These are phyloP conservation scores for Penicillium samsonianum DNA, from an alignment of 495 filamentous ascomycete species.

Conservation along the genomic window DNA sequence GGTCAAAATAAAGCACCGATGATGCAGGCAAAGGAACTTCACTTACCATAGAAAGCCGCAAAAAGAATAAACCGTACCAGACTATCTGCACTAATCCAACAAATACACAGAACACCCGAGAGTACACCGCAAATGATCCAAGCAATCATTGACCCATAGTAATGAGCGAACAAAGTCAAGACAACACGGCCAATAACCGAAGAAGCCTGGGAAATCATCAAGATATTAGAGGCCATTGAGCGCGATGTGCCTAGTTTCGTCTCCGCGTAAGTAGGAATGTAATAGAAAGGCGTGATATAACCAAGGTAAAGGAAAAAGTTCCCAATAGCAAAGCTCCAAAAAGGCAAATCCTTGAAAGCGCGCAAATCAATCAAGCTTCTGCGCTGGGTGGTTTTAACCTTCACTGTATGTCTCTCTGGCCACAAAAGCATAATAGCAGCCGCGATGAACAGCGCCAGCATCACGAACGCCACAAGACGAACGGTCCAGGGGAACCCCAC, in stretches of 20 bases:
- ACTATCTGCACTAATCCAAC: conserved; percentile 57
- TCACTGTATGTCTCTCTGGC: conserved; percentile 1
- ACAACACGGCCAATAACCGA: conserved; percentile 33
- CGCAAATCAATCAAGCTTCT: conserved; percentile 21
- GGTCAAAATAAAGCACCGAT: not conserved
- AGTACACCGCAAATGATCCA: conserved; percentile 28
- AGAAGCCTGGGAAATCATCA: conserved; percentile 36
- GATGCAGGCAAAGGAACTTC: not conserved
- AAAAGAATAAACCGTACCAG: conserved; percentile 62
- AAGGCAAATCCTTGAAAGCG: conserved; percentile 35
- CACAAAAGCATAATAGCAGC: conserved; percentile 38
- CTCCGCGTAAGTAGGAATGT: conserved; percentile 56
- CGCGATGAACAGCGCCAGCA: conserved; percentile 43
- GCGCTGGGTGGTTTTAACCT: not conserved
- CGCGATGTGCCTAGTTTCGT: conserved; percentile 39
- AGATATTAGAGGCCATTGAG: conserved; percentile 50
- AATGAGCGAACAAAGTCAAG: conserved; percentile 25
- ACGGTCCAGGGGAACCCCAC: conserved; percentile 56
- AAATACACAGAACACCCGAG: conserved; percentile 26
- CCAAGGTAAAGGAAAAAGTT: conserved; percentile 56
- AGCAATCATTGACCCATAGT: conserved; percentile 28
- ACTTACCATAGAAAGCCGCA: conserved; percentile 55
- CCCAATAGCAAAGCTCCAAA: conserved; percentile 30
- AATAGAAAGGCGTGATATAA: conserved; percentile 65
- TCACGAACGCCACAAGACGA: conserved; percentile 51